These are phyloP conservation scores for Thyridium curvatum DNA, from an alignment of 2,329 filamentous ascomycete species.

Conservation along the genomic window DNA sequence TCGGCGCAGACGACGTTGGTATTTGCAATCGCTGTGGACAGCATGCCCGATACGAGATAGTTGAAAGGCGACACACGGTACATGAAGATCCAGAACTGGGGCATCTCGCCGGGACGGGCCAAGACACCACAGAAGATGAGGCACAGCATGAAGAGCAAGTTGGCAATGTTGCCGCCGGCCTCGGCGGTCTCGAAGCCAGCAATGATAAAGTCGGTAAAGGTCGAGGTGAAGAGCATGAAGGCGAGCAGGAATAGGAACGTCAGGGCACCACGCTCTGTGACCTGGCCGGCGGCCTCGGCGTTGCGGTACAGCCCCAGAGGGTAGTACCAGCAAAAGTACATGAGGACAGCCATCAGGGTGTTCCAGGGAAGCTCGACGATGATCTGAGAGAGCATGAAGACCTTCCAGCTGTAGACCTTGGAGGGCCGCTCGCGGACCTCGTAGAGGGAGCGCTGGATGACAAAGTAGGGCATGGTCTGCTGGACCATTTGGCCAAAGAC, in stretches of 20 bases:
- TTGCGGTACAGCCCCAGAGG: conserved; percentile 73
- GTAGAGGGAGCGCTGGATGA: conserved; percentile 74
- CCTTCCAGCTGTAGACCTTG: conserved; percentile 79
- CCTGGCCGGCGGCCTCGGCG: conserved; percentile 52
- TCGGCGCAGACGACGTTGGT: conserved; percentile 57
- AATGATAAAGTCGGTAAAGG: conserved; percentile 60
- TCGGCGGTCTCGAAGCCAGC: conserved; percentile 59
- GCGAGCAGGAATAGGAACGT: conserved; percentile 70
- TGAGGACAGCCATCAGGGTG: conserved; percentile 65
- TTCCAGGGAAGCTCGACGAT: conserved; percentile 85
- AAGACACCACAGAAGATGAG: conserved; percentile 63
- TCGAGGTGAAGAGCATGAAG: conserved; percentile 62
- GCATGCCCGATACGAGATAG: conserved; percentile 69
- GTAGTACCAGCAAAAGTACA: conserved; percentile 82
- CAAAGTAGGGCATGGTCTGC: conserved; percentile 82
- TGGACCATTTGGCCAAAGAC: conserved; percentile 76
- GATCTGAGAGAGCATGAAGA: conserved; percentile 79
- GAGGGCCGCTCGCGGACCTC: conserved; percentile 80
- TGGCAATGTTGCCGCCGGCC: conserved; percentile 59
- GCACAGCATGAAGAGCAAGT: conserved; percentile 56
- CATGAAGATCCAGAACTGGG: conserved; percentile 77
- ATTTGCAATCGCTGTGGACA: conserved; percentile 64
- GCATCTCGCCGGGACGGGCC: conserved; percentile 48
- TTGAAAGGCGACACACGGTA: conserved; percentile 78
- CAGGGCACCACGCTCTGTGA: conserved; percentile 64